Evolutionary conservation across 495 filamentous ascomycete species (phyloP).

Genomic region (Penicillium robsamsonii): DNA sequence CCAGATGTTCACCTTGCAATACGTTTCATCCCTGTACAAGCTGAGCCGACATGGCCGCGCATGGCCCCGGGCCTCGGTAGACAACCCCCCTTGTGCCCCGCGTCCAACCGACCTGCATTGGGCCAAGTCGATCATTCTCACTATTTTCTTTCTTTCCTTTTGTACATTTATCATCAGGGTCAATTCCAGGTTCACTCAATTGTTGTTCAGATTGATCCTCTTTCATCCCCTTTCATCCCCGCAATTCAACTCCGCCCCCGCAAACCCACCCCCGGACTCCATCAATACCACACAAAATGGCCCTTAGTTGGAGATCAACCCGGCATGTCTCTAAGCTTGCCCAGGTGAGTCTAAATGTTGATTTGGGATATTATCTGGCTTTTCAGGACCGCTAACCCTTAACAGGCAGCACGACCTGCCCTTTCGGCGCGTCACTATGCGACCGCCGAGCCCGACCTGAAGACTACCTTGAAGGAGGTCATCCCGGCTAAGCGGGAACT

Average conservation of each 20-base stretch:
- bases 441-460: slow-evolving; percentile 80
- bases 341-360: slow-evolving; percentile 27
- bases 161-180: slow-evolving; percentile 5
- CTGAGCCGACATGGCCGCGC: slow-evolving; percentile 18
- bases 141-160: background rate
- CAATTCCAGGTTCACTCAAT: slow-evolving; percentile 9
- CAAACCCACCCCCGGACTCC: slow-evolving; percentile 27
- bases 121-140: slow-evolving; percentile 16
- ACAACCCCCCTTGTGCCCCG: slow-evolving; percentile 21
- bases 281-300: slow-evolving; percentile 25
- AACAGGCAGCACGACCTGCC: slow-evolving; percentile 28
- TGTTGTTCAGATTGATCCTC: background rate
- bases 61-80: slow-evolving; percentile 34
- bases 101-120: slow-evolving; percentile 33
- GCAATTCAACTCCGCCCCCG: slow-evolving; percentile 20
- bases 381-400: background rate
- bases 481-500: slow-evolving; percentile 93
- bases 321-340: slow-evolving; percentile 41
- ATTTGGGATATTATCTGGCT: background rate
- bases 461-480: slow-evolving; percentile 72
- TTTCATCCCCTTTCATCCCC: slow-evolving; percentile 9
- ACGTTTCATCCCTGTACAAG: background rate
- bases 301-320: slow-evolving; percentile 38
- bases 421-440: slow-evolving; percentile 43
- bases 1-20: background rate